Evolutionary conservation across 257 asterid genomes (phyloP).

Genomic region (Knoxia roxburghii): DNA sequence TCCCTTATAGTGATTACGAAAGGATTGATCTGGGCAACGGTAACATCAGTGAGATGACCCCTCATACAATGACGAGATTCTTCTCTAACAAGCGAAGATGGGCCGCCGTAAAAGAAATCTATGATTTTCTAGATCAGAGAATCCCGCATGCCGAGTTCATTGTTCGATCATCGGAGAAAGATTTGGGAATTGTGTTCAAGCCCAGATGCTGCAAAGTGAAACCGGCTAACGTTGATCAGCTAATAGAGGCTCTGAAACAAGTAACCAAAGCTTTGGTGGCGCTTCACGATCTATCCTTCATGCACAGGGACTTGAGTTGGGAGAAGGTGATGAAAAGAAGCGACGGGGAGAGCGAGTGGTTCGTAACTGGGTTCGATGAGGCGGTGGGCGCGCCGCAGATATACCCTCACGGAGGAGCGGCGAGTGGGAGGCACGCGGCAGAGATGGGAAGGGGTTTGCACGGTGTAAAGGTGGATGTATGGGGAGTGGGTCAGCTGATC

Average conservation of each 20-base stretch:
- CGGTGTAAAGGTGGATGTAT: slow-evolving; percentile 43
- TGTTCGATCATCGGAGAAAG: slow-evolving; percentile 33
- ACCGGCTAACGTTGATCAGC: slow-evolving; percentile 29
- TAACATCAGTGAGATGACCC: slow-evolving; percentile 34
- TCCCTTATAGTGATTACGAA: slow-evolving; percentile 34
- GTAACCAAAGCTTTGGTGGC: slow-evolving; percentile 45
- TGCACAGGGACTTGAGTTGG: slow-evolving; percentile 47
- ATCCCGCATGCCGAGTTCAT: slow-evolving; percentile 39
- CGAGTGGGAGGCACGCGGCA: slow-evolving; percentile 33
- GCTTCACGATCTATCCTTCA: slow-evolving; percentile 38
- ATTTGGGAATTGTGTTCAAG: slow-evolving; percentile 34
- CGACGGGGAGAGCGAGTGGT: slow-evolving; percentile 36
- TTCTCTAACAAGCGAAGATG: slow-evolving; percentile 31
- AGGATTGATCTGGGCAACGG: slow-evolving; percentile 31
- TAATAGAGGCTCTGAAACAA: slow-evolving; percentile 35
- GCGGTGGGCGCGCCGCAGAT: slow-evolving; percentile 42
- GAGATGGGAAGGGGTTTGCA: slow-evolving; percentile 44
- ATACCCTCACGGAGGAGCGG: slow-evolving; percentile 27
- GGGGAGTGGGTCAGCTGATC: slow-evolving; percentile 46
- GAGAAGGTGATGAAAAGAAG: slow-evolving; percentile 36
- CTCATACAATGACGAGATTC: slow-evolving; percentile 20
- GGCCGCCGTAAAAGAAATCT: slow-evolving; percentile 37
- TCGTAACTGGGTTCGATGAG: slow-evolving; percentile 37
- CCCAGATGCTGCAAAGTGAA: slow-evolving; percentile 36
- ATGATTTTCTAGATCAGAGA: slow-evolving; percentile 36